A percentile compares a stretch with the other conserved stretches of the same genome.
Conservation (phyloP, 331 rosid species). For the Rosa hybrid region DNA sequence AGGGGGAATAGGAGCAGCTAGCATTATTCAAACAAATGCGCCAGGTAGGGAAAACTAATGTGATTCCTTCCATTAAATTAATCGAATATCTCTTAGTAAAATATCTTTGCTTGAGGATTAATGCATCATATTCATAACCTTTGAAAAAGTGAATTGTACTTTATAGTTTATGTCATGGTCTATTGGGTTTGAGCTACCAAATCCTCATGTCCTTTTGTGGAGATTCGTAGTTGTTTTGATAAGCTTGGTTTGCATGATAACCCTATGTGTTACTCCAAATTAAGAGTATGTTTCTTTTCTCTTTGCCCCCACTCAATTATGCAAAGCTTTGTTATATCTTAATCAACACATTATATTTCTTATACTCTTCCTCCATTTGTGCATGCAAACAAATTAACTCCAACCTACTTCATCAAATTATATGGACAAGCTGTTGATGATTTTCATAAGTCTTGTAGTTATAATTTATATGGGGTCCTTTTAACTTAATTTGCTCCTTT, state of each 20-base stretch:
- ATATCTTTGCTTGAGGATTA: slow-evolving; percentile 1
- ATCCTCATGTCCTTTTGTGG: slow-evolving; percentile 56
- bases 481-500: background rate
- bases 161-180: slow-evolving; percentile 16
- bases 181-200: slow-evolving; percentile 70
- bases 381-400: slow-evolving; percentile 26
- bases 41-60: background rate
- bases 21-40: background rate
- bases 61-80: background rate
- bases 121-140: slow-evolving; percentile 6
- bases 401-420: slow-evolving; percentile 33
- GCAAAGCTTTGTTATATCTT: slow-evolving; percentile 27
- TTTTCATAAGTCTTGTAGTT: slow-evolving; percentile 1
- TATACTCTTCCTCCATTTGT: slow-evolving; percentile 22
- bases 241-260: slow-evolving; percentile 37
- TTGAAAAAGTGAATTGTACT: background rate
- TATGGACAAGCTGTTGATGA: slow-evolving; percentile 22
- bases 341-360: slow-evolving; percentile 20
- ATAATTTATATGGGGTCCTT: background rate
- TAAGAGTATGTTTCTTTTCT: slow-evolving; percentile 12
- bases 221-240: slow-evolving; percentile 14
- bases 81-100: background rate
- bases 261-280: slow-evolving; percentile 47
- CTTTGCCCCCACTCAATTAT: slow-evolving; percentile 42
- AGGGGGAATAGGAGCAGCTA: too few species aligned